A percentile compares a stretch with the other conserved stretches of the same genome.
Evolutionary conservation across 2,329 filamentous ascomycete species (phyloP).

Genomic region (Botrytis byssoidea): DNA sequence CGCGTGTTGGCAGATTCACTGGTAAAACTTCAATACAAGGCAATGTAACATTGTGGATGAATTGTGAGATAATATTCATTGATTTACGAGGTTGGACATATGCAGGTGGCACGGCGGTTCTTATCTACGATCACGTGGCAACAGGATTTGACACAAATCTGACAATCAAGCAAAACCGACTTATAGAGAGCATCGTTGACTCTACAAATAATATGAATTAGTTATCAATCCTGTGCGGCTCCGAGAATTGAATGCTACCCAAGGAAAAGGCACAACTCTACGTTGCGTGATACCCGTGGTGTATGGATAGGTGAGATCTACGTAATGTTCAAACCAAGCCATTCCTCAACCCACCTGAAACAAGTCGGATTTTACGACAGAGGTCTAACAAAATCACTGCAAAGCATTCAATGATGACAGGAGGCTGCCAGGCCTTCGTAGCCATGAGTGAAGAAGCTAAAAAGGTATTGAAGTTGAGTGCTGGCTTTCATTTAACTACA

Average conservation of each 20-base stretch:
- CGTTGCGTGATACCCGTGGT: background rate
- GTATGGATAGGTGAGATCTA: background rate
- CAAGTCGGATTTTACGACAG: background rate
- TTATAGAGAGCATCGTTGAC: background rate
- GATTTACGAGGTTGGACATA: background rate
- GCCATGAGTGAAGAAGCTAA: background rate
- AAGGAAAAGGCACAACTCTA: background rate
- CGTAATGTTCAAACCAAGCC: background rate
- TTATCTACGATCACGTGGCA: slow-evolving; percentile 16
- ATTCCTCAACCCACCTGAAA: background rate
- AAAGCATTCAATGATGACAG: background rate
- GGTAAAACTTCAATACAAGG: background rate
- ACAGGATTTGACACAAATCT: background rate
- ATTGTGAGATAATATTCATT: background rate
- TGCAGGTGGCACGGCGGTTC: background rate
- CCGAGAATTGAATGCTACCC: background rate
- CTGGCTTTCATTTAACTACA: background rate
- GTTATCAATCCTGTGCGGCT: background rate
- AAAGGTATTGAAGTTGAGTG: background rate
- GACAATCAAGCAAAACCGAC: background rate
- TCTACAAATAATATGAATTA: background rate
- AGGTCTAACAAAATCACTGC: background rate
- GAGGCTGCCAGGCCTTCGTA: too few species aligned
- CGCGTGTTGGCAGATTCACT: background rate
- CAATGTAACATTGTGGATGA: background rate